Base-by-base conservation (phyloP, 495 filamentous ascomycete genomes). In the Collariella sp. region DNA sequence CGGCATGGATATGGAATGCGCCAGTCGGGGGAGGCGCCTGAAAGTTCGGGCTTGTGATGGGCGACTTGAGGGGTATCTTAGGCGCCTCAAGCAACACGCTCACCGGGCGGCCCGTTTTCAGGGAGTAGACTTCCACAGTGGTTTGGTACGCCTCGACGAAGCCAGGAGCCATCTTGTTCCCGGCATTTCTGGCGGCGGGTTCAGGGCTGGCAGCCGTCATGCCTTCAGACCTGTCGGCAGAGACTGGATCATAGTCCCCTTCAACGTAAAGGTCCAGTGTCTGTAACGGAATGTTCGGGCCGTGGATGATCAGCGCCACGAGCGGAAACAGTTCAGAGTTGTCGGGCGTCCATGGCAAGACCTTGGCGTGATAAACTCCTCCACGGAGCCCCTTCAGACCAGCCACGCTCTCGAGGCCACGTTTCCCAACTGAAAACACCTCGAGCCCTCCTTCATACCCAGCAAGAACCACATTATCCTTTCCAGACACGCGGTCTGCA, bases 91-190 rank as follows among this genome's bases (percentile, higher is more conserved):
- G 81, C 11, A 96, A 73, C 0, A 84, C 86, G 22, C 81, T 73
- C 52, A 94, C 68, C 44, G 83, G 82, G 46, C 76, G 72, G 46
- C 83, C 80, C 7, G 81, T 86, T 51, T 76, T 78, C 22, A 96
- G 67, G 7, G 89, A 94, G 64, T 89, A 91, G 1, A 96, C 75
- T 52, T 95, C 88, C 4, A 91, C 88, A 0, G 84, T 83, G 1
- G 90, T 95, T 65, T 93, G 88, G 61, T 90, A 94, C 26, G 72
- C 74, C 9, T 75, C 72, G 31, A 77, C 62, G 15, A 61, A 59
- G 67, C 74, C 53, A 73, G 72, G 29, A 15, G 57, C 24, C 43
- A 38, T n/a, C 26, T 57, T 54, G 39, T 43, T 53, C 22, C 48
- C 35, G 2, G 52, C 16, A 19, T 53, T 55, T 33, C 51, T 63